Conservation (phyloP, 139 green algal species). For the Auxenochlorella pyrenoidosa region DNA sequence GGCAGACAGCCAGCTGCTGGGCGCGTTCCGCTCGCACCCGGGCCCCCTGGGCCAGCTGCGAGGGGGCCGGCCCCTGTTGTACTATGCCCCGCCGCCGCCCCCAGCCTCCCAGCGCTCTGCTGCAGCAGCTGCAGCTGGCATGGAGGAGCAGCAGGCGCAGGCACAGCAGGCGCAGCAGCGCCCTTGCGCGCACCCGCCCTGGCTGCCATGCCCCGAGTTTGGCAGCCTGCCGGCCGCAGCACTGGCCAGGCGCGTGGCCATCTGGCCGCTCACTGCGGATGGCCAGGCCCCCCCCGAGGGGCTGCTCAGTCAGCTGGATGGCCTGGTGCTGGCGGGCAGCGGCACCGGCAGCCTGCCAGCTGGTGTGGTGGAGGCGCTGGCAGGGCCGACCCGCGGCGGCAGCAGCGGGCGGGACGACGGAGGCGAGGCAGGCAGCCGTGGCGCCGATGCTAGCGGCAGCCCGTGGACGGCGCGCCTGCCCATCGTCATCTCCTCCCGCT, state of each 20-base stretch:
- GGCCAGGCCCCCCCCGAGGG: slow-evolving; percentile 8
- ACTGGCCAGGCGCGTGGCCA: slow-evolving; percentile 19
- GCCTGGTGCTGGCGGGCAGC: slow-evolving; percentile 44
- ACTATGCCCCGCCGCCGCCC: slow-evolving; percentile 7
- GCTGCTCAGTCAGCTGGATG: slow-evolving; percentile 31
- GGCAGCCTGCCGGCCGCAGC: background rate
- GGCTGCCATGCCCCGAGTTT: background rate
- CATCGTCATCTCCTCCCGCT: slow-evolving; percentile 36
- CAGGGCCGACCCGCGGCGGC: background rate
- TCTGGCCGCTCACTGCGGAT: slow-evolving; percentile 27
- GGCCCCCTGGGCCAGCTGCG: slow-evolving; percentile 44
- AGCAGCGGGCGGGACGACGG: background rate
- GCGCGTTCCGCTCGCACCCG: slow-evolving; percentile 43
- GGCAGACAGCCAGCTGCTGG: slow-evolving; percentile 52
- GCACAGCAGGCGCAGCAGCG: background rate
- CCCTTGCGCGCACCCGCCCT: background rate
- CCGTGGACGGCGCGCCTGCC: slow-evolving; percentile 38
- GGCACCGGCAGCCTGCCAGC: slow-evolving; percentile 46
- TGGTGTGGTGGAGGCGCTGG: background rate
- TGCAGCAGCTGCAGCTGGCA: background rate
- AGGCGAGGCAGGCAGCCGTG: background rate
- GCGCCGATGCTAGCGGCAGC: too few relatives aligned
- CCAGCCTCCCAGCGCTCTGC: background rate
- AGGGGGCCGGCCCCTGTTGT: slow-evolving; percentile 25
- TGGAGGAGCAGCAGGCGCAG: background rate